Evolutionary conservation across 169 alveolate genomes (phyloP).

Genomic region (Plasmodium knowlesi): DNA sequence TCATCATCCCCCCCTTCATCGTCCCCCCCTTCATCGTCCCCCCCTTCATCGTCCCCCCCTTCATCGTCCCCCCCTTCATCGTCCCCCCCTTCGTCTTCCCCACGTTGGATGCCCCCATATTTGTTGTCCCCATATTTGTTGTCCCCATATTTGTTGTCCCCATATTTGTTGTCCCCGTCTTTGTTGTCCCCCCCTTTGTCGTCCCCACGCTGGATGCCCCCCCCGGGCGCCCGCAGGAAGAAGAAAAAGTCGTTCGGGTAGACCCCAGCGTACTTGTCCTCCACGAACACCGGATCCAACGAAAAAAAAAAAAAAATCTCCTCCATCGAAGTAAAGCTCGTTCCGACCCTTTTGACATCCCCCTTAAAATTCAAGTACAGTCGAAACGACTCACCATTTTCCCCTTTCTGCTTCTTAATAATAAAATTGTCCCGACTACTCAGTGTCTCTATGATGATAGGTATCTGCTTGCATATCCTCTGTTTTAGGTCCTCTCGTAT

Average conservation of each 20-base stretch:
- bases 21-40: too few species aligned
- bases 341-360: conserved; percentile 24
- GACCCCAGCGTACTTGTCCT: conserved; percentile 34
- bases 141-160: background rate
- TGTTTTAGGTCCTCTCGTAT: conserved; percentile 27
- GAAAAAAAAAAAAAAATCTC: conserved; percentile 65
- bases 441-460: conserved; percentile 28
- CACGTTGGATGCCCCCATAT: background rate
- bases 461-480: conserved; percentile 3
- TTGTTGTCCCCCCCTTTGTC: background rate
- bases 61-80: too few species aligned
- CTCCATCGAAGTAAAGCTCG: conserved; percentile 18
- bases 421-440: conserved; percentile 20
- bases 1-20: too few species aligned
- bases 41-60: too few species aligned
- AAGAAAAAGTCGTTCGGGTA: conserved; percentile 48
- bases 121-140: background rate
- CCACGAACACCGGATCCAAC: conserved; percentile 29
- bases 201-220: background rate
- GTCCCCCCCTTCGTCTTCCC: background rate
- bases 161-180: background rate
- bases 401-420: conserved; percentile 29
- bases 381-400: conserved; percentile 22
- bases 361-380: conserved; percentile 24
- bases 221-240: background rate